phyloP scores from a whole-genome alignment of 2,329 filamentous ascomycete genomes.

The Pseudonectria buxi region DNA sequence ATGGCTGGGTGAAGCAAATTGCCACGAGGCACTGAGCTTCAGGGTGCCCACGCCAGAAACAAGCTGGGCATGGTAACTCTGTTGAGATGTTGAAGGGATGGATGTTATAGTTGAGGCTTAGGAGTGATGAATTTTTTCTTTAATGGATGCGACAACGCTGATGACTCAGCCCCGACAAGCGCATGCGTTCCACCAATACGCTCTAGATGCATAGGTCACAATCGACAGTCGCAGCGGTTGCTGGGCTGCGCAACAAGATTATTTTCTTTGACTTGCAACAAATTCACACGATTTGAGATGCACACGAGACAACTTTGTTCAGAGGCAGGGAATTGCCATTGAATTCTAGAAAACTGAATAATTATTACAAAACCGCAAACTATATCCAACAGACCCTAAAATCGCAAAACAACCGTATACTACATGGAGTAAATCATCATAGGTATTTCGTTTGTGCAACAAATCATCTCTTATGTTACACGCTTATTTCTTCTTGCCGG shows the following conservation, averaged over 20 bases:
- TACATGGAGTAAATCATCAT: not conserved
- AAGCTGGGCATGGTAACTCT: constrained; percentile 16
- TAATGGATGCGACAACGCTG: not conserved
- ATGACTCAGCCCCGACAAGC: constrained; percentile 7
- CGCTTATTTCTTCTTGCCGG: constrained; percentile 30
- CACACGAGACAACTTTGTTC: no score
- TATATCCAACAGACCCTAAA: not conserved
- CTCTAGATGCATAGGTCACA: not conserved
- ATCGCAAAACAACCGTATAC: not conserved
- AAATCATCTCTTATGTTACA: constrained; percentile 4
- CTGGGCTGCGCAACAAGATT: not conserved
- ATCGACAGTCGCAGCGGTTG: no score
- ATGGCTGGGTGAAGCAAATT: constrained; percentile 19
- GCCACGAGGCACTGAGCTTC: constrained; percentile 5
- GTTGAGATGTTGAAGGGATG: constrained; percentile 10
- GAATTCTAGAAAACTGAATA: not conserved
- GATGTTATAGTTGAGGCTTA: constrained; percentile 11
- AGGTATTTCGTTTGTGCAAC: not conserved
- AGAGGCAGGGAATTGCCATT: no score
- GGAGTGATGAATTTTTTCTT: not conserved
- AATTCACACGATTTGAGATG: no score
- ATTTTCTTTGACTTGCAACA: no score
- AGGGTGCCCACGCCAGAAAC: constrained; percentile 11
- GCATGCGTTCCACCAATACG: constrained; percentile 3
- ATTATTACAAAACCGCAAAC: not conserved